Percentiles rank a stretch among this genome's conserved stretches.
phyloP scores from a whole-genome alignment of 345 rosid species.

The Camelina hispida region DNA sequence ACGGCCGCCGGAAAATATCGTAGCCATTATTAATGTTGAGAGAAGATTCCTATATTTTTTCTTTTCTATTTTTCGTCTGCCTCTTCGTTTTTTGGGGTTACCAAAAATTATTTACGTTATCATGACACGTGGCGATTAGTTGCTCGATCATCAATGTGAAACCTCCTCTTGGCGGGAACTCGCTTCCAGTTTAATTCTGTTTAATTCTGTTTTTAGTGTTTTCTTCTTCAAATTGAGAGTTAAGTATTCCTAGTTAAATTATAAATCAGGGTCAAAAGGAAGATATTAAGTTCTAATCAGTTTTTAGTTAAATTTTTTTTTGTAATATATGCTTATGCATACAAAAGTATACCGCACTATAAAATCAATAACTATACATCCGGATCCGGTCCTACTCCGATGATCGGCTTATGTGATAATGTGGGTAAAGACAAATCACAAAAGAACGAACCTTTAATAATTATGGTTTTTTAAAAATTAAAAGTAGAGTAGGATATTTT shows the following conservation, averaged over 20 bases:
- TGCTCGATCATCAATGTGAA: background rate
- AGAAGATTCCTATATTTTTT: background rate
- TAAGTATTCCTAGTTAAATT: too few species aligned
- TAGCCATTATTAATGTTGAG: constrained; percentile 21
- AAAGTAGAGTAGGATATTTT: background rate
- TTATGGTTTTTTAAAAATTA: background rate
- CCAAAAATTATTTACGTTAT: background rate
- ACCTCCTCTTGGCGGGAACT: constrained; percentile 29
- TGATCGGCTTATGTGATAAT: background rate
- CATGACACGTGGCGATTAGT: constrained; percentile 22
- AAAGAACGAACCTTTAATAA: background rate
- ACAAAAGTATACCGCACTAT: too few species aligned
- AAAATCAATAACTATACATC: too few species aligned
- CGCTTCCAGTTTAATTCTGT: background rate
- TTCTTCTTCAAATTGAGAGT: background rate
- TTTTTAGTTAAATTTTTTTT: too few species aligned
- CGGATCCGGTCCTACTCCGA: too few species aligned
- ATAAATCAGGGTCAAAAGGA: too few species aligned
- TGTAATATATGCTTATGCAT: too few species aligned
- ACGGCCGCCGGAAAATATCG: constrained; percentile 16
- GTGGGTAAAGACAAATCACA: background rate
- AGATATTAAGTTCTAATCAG: background rate
- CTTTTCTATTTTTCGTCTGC: constrained; percentile 1
- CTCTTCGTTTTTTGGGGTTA: constrained; percentile 16
- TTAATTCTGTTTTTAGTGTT: background rate